A percentile compares a stretch with the other conserved stretches of the same genome.
Conservation (phyloP, 2,329 filamentous ascomycete species). For the Knoxdaviesia capensis region DNA sequence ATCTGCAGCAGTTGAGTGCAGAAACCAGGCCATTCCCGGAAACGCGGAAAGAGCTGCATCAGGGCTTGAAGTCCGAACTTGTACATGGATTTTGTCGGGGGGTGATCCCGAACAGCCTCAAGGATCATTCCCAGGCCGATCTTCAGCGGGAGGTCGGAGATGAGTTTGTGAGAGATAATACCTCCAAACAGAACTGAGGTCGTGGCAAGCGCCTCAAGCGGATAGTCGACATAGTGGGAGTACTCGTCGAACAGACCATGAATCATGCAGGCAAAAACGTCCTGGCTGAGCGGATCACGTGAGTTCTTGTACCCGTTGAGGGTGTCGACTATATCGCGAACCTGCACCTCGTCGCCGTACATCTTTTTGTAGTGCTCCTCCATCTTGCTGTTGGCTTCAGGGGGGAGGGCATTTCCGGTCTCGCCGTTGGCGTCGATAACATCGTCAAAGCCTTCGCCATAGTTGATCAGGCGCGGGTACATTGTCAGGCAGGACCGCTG, state of each 20-base stretch:
- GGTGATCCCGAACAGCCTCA: constrained; percentile 79
- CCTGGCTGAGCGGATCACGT: constrained; percentile 64
- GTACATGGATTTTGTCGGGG: constrained; percentile 78
- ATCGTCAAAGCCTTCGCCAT: constrained; percentile 79
- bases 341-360: constrained; percentile 80
- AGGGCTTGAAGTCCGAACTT: constrained; percentile 94
- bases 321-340: constrained; percentile 67
- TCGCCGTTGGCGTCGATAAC: constrained; percentile 74
- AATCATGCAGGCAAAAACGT: constrained; percentile 96
- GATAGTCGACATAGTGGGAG: constrained; percentile 85
- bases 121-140: constrained; percentile 94
- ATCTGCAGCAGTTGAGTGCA: constrained; percentile 72
- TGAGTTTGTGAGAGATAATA: constrained; percentile 82
- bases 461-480: constrained; percentile 90
- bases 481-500: constrained; percentile 79
- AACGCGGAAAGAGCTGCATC: constrained; percentile 64
- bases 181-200: constrained; percentile 93
- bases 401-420: constrained; percentile 61
- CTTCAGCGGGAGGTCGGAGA: constrained; percentile 76
- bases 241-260: constrained; percentile 96
- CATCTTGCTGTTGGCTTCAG: constrained; percentile 74
- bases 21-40: constrained; percentile 90
- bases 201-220: constrained; percentile 83
- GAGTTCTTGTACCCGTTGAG: constrained; percentile 80
- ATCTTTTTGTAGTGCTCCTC: constrained; percentile 95